Evolutionary conservation across 2,329 filamentous ascomycete species (phyloP).

Genomic region (Bisporella sp.): DNA sequence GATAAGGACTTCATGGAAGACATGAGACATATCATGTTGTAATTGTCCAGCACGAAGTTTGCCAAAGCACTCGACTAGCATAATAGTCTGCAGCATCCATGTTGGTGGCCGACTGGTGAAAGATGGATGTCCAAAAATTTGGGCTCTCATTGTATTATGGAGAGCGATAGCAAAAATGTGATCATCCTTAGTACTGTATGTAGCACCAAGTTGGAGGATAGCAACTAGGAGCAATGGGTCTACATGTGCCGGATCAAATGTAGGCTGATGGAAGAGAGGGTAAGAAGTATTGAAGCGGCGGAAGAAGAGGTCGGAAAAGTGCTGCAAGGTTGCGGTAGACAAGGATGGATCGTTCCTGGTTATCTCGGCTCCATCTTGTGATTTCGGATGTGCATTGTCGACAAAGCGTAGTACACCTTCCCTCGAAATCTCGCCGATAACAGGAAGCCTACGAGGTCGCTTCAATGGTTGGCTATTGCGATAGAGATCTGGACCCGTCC

Average conservation of each 20-base stretch:
- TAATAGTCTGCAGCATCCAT: constrained; percentile 54
- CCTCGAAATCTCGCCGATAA: constrained; percentile 35
- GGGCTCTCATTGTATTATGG: constrained; percentile 51
- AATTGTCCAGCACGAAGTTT: constrained; percentile 56
- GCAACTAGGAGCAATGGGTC: constrained; percentile 48
- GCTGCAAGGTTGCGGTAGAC: constrained; percentile 42
- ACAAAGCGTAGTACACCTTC: constrained; percentile 42
- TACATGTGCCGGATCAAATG: constrained; percentile 42
- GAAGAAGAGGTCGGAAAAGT: constrained; percentile 53
- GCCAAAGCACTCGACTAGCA: constrained; percentile 58
- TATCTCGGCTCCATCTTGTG: constrained; percentile 39
- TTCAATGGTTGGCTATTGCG: neutral
- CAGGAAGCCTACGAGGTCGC: constrained; percentile 6
- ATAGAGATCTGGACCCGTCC: neutral
- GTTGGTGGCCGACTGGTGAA: constrained; percentile 53
- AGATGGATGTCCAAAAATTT: constrained; percentile 49
- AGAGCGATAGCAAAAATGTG: constrained; percentile 56
- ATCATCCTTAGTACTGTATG: constrained; percentile 50
- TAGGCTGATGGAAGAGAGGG: constrained; percentile 50
- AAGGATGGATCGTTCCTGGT: constrained; percentile 44
- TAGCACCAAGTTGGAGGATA: constrained; percentile 52
- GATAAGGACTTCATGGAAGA: constrained; percentile 49
- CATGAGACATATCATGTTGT: constrained; percentile 56
- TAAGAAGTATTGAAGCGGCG: constrained; percentile 53
- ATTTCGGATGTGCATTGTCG: constrained; percentile 39